These are phyloP conservation scores for Xylogone sp. DNA, from an alignment of 2,329 filamentous ascomycete species.

Conservation along the genomic window DNA sequence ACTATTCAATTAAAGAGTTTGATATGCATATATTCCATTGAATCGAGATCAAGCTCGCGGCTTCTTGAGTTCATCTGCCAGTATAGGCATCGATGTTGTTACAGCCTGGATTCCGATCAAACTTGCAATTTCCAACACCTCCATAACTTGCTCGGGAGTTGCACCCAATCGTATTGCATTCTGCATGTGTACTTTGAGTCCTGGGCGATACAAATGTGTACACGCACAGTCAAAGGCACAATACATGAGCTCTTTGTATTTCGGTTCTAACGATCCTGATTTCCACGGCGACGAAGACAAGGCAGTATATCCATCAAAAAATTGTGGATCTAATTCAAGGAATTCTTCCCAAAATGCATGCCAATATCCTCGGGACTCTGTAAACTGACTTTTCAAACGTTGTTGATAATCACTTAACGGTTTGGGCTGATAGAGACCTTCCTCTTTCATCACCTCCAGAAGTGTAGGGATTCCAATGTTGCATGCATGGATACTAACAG, in stretches of 20 bases:
- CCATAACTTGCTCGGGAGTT: conserved; percentile 42
- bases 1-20: too few relatives aligned
- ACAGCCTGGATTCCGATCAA: conserved; percentile 14
- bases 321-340: conserved; percentile 39
- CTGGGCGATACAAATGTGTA: conserved; percentile 43
- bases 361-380: conserved; percentile 42
- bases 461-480: conserved; percentile 43
- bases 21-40: too few relatives aligned
- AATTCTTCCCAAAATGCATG: conserved; percentile 41
- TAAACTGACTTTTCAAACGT: conserved; percentile 38
- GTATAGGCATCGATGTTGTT: conserved; percentile 14
- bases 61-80: background rate
- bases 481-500: conserved; percentile 43
- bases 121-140: conserved; percentile 41
- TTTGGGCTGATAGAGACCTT: conserved; percentile 31
- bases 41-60: too few relatives aligned
- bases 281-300: conserved; percentile 40
- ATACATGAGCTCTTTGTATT: conserved; percentile 42
- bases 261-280: conserved; percentile 18
- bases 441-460: conserved; percentile 41
- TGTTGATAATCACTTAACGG: conserved; percentile 30
- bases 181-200: conserved; percentile 43
- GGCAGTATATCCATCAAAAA: conserved; percentile 43
- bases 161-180: conserved; percentile 43
- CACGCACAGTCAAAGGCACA: conserved; percentile 44